A percentile compares a stretch with the other conserved stretches of the same genome.
phyloP scores from a whole-genome alignment of 1,139 yeast species.

The Pichia sp. region DNA sequence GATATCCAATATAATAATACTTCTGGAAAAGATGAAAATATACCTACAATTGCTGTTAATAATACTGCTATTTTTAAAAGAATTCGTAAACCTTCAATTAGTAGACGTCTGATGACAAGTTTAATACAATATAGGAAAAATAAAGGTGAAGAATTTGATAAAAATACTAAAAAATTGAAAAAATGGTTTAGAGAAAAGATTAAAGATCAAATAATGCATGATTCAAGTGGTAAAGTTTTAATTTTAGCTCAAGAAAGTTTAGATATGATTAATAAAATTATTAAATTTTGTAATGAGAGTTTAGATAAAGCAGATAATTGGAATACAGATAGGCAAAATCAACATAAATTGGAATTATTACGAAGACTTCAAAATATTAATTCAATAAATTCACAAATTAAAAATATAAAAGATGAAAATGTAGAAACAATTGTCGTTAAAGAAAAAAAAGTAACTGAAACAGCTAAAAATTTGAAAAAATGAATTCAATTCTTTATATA shows the following conservation, averaged over 20 bases:
- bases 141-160: constrained; percentile 8
- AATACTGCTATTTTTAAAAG: constrained; percentile 13
- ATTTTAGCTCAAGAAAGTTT: constrained; percentile 83
- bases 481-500: no score
- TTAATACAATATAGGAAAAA: constrained; percentile 22
- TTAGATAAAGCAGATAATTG: constrained; percentile 79
- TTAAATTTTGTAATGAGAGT: constrained; percentile 77
- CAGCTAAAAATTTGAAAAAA: no score
- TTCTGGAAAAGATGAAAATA: constrained; percentile 1
- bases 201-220: constrained; percentile 27
- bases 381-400: constrained; percentile 4
- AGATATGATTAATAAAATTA: constrained; percentile 79
- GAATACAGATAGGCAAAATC: constrained; percentile 33
- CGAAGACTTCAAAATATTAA: constrained; percentile 23
- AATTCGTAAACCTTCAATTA: constrained; percentile 17
- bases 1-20: not conserved
- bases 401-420: constrained; percentile 2
- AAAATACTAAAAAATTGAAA: constrained; percentile 12
- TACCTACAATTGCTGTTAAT: constrained; percentile 15
- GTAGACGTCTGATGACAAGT: constrained; percentile 24
- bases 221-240: constrained; percentile 59
- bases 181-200: constrained; percentile 27
- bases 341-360: constrained; percentile 23
- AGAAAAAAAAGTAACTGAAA: not conserved
- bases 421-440: constrained; percentile 9